Percentiles rank a stretch among this genome's conserved stretches.
Conservation (phyloP, 176 grass and related monocot species). For the Secale cereale region DNA sequence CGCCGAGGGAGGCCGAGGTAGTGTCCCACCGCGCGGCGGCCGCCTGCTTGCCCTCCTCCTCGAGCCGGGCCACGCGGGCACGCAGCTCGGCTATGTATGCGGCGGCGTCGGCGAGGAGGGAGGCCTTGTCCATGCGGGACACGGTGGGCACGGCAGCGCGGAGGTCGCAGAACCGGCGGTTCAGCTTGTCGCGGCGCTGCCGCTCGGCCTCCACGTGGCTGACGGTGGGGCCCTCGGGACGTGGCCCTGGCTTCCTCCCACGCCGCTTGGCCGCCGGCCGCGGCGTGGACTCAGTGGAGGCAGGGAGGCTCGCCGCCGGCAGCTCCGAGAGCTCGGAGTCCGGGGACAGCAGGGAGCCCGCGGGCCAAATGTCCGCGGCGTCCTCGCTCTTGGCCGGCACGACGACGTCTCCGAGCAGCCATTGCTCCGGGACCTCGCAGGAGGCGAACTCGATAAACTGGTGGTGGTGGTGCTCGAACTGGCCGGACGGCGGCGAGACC, state of each 20-base stretch:
- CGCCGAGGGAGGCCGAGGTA: background rate
- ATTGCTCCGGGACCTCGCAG: conserved; percentile 51
- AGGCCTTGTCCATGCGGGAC: conserved; percentile 89
- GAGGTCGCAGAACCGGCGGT: conserved; percentile 72
- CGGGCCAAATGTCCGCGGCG: background rate
- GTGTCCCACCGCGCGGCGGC: conserved; percentile 15
- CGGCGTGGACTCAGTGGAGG: background rate
- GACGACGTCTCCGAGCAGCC: conserved; percentile 31
- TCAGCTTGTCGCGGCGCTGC: conserved; percentile 76
- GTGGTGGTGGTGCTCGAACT: conserved; percentile 4
- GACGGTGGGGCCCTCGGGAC: conserved; percentile 19
- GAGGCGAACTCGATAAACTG: conserved; percentile 39
- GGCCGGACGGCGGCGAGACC: conserved; percentile 6
- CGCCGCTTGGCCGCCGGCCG: conserved; percentile 31
- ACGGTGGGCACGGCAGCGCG: conserved; percentile 72
- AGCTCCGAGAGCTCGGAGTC: conserved; percentile 34
- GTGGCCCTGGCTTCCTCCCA: conserved; percentile 33
- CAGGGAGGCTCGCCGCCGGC: background rate
- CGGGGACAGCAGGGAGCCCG: conserved; percentile 24
- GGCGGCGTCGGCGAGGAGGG: conserved; percentile 71
- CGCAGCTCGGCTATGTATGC: conserved; percentile 73
- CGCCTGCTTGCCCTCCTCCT: conserved; percentile 39
- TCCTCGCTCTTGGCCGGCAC: conserved; percentile 25
- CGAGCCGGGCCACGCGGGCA: conserved; percentile 23
- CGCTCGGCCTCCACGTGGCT: conserved; percentile 81